Conservation (phyloP, 371 early-diverging fungal genomes). For the Dinochytrium kinnereticum region DNA sequence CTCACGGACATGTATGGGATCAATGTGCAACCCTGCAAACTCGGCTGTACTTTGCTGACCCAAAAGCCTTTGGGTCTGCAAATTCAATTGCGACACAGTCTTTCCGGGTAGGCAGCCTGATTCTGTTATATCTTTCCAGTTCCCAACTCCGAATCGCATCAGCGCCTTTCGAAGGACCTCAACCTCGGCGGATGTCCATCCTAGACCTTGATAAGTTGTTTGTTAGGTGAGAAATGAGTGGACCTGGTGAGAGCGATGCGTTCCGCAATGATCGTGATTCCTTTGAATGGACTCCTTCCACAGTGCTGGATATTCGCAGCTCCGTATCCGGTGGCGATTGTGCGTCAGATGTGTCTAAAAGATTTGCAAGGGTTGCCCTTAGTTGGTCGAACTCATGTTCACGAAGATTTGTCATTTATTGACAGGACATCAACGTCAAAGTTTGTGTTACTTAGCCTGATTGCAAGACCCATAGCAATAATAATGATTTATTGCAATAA, state of each 20-base stretch:
- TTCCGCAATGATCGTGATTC: not conserved
- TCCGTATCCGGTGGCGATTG: not conserved
- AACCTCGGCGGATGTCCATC: conserved; percentile 87
- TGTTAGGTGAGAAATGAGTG: too few relatives aligned
- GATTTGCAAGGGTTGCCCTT: too few relatives aligned
- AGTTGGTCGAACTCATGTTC: too few relatives aligned
- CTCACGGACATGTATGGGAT: conserved; percentile 81
- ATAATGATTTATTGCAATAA: too few relatives aligned
- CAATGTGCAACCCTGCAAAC: conserved; percentile 89
- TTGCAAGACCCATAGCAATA: too few relatives aligned
- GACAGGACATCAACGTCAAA: too few relatives aligned
- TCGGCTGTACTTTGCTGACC: conserved; percentile 95
- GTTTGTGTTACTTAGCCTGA: too few relatives aligned
- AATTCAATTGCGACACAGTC: conserved; percentile 92
- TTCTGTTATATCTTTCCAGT: conserved; percentile 93
- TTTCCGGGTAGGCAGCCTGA: conserved; percentile 86
- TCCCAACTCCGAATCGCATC: conserved; percentile 90
- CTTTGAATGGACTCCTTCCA: not conserved
- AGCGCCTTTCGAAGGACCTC: conserved; percentile 81
- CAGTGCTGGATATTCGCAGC: not conserved
- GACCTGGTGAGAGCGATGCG: not conserved
- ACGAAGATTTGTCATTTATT: too few relatives aligned
- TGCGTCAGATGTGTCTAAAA: too few relatives aligned
- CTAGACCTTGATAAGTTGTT: conserved; percentile 41
- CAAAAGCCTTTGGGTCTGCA: conserved; percentile 89